Evolutionary conservation across 331 rosid species (phyloP).

Genomic region (Malus hybrid): DNA sequence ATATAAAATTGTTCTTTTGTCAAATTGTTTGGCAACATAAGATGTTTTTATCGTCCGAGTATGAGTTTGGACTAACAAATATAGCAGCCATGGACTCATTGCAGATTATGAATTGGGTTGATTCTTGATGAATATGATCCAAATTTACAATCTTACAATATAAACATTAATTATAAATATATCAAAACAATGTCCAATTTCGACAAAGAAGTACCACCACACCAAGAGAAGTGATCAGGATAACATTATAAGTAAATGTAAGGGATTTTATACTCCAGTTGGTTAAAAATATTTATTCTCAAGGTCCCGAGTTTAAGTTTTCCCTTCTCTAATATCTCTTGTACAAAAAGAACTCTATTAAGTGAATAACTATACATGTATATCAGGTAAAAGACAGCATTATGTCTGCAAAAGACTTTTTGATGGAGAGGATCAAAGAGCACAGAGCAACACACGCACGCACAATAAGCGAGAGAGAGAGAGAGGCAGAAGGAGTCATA

Average conservation of each 20-base stretch:
- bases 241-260: neutral
- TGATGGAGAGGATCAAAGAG: neutral
- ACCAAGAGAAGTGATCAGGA: neutral
- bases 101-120: neutral
- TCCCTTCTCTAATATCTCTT: too few relatives aligned
- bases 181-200: neutral
- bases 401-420: neutral
- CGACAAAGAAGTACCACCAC: neutral
- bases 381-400: neutral
- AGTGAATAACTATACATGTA: neutral
- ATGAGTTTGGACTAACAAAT: too few relatives aligned
- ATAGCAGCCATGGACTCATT: too few relatives aligned
- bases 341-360: too few relatives aligned
- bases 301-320: neutral
- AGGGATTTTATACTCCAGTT: neutral
- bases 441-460: neutral
- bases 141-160: too few relatives aligned
- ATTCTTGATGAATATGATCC: neutral
- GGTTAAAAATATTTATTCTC: neutral
- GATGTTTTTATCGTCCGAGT: neutral
- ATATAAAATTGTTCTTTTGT: neutral
- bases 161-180: too few relatives aligned
- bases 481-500: conserved; percentile 21
- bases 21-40: neutral
- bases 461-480: conserved; percentile 1